Evolutionary conservation across 352 stramenopile species (phyloP).

Genomic region (Phytophthora pistaciae): DNA sequence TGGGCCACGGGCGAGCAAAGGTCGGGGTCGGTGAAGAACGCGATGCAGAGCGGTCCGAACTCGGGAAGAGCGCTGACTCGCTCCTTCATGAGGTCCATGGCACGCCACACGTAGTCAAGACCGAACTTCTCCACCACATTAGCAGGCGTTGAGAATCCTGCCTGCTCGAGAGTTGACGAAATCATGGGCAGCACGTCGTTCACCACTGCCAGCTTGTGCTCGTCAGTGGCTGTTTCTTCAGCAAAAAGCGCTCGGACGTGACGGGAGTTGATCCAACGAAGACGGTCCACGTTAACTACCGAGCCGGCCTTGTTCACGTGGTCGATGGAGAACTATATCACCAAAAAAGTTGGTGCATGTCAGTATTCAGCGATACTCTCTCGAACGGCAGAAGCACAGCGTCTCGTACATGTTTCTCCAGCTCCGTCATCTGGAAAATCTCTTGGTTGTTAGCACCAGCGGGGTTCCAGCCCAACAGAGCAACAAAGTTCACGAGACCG

Average conservation of each 20-base stretch:
- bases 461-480: conserved; percentile 97
- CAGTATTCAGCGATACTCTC: background rate
- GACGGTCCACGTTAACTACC: conserved; percentile 87
- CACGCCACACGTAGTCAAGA: conserved; percentile 74
- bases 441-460: conserved; percentile 96
- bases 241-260: conserved; percentile 86
- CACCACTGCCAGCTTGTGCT: conserved; percentile 60
- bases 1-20: conserved; percentile 55
- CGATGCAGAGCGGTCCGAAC: conserved; percentile 79
- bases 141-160: conserved; percentile 31
- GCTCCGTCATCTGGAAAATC: conserved; percentile 95
- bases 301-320: conserved; percentile 91
- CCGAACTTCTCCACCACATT: conserved; percentile 66
- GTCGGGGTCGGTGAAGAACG: conserved; percentile 77
- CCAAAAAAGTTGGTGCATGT: background rate
- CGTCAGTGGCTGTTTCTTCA: conserved; percentile 44
- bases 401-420: conserved; percentile 69
- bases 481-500: conserved; percentile 98
- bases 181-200: conserved; percentile 79
- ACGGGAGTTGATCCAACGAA: conserved; percentile 92
- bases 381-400: background rate
- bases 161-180: conserved; percentile 45
- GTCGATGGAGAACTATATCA: conserved; percentile 78
- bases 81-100: conserved; percentile 90
- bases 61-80: conserved; percentile 81